Base-by-base conservation (phyloP, 129 eudicot species). In the carrot (Daucus carota) region DNA sequence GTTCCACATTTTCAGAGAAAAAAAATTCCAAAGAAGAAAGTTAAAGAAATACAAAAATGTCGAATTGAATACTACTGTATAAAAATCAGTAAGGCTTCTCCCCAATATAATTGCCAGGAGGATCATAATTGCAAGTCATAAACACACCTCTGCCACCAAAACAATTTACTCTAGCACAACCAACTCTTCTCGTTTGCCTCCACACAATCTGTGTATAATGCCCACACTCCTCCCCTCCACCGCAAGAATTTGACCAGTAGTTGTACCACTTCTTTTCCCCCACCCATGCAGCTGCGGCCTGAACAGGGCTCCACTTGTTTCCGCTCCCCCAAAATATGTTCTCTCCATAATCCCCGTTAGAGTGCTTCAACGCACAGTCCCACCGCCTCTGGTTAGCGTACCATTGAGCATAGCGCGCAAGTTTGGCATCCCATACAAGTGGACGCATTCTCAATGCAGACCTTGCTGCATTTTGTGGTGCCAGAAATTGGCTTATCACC, bases 301-400 rank as follows among this genome's bases (percentile, higher is more conserved):
- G 77, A 3, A 78, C 76, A 36, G 89, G 86, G 3, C 82, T 82
- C 89, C 89, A 86, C 50, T 73, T 42, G 40, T 81, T 65, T 12
- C 89, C 89, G n/a, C 85, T 78, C 17, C 87, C 89, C 89, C 89
- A 86, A 50, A 86, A 86, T 13, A 86, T 86, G 24, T 83, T 83
- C 78, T 86, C 89, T 47, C 89, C 89, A 44, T 34, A 84, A 17
- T 81, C 83, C 24, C 87, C 85, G 18, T 83, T 77, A 1, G 90
- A 86, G 42, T 86, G 90, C 79, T 65, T 75, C 72, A 86, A 73
- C 52, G 73, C 75, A 46, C 90, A 86, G 70, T 86, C 90, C 48
- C 77, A 76, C 11, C 84, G 65, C 52, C 89, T 77, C 33, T 83
- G 81, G 16, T 83, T 84, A 2, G 87, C 83, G 57, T 84, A 86